A percentile compares a stretch with the other conserved stretches of the same genome.
Evolutionary conservation across 2,329 filamentous ascomycete species (phyloP).

Genomic region (Microcyclospora tardicrescens): DNA sequence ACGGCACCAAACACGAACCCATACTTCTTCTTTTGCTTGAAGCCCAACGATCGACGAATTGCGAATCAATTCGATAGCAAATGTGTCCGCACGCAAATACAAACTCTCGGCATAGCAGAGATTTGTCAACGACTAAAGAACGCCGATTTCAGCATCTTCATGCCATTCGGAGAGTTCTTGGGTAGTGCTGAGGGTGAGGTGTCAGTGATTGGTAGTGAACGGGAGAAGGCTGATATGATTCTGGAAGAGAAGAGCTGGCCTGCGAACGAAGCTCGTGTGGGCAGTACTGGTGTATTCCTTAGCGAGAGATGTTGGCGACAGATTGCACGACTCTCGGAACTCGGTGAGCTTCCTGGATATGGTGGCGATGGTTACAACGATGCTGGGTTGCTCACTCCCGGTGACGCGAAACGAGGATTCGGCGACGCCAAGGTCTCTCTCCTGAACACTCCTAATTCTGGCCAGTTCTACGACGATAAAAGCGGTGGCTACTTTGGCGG

Average conservation of each 20-base stretch:
- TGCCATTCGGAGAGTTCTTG: constrained; percentile 91
- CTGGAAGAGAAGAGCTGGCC: constrained; percentile 90
- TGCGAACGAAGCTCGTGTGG: constrained; percentile 76
- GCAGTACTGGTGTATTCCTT: constrained; percentile 85
- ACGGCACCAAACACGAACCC: constrained; percentile 72
- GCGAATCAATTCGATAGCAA: constrained; percentile 99
- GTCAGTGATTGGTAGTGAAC: constrained; percentile 79
- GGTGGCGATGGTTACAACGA: constrained; percentile 42
- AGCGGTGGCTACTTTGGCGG: constrained; percentile 70
- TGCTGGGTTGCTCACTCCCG: constrained; percentile 46
- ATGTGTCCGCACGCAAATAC: constrained; percentile 86
- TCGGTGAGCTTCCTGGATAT: constrained; percentile 40
- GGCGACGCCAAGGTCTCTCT: constrained; percentile 47
- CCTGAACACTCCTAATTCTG: constrained; percentile 39
- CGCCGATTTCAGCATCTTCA: constrained; percentile 88
- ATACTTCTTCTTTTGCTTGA: constrained; percentile 94
- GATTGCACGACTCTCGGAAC: constrained; percentile 60
- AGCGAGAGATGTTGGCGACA: constrained; percentile 95
- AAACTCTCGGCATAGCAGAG: constrained; percentile 91
- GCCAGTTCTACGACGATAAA: constrained; percentile 61
- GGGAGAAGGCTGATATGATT: constrained; percentile 81
- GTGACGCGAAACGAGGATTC: constrained; percentile 40
- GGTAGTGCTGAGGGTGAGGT: constrained; percentile 75
- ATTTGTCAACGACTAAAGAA: constrained; percentile 88
- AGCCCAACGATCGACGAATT: constrained; percentile 92